These are phyloP conservation scores for Tetraselmis chui DNA, from an alignment of 139 green algal genomes.

Conservation along the genomic window DNA sequence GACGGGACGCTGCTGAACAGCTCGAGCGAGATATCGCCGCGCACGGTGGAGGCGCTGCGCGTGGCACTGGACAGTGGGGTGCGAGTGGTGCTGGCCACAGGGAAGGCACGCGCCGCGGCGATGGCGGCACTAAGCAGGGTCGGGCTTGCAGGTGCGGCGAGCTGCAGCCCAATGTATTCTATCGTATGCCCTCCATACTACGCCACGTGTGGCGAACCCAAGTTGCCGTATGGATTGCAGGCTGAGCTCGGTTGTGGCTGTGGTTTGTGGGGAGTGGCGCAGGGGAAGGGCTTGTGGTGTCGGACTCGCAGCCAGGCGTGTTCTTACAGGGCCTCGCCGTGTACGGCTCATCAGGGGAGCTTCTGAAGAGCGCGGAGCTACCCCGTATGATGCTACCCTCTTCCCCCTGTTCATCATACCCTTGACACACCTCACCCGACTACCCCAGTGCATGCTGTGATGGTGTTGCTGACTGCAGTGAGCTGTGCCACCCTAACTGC, in stretches of 20 bases:
- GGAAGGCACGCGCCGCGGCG: constrained; percentile 88
- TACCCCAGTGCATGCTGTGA: too few relatives aligned
- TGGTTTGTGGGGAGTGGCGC: too few relatives aligned
- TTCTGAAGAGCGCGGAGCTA: constrained; percentile 22
- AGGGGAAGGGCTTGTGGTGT: constrained; percentile 57
- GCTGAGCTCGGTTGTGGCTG: too few relatives aligned
- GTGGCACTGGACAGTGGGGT: constrained; percentile 55
- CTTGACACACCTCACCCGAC: too few relatives aligned
- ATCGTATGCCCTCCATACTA: too few relatives aligned
- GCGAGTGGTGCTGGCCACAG: constrained; percentile 79
- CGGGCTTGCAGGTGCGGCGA: constrained; percentile 46
- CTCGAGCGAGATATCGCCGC: constrained; percentile 43
- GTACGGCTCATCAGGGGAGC: constrained; percentile 40
- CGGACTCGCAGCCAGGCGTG: constrained; percentile 48
- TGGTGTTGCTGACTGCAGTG: too few relatives aligned
- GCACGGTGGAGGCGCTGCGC: constrained; percentile 53
- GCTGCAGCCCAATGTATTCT: too few relatives aligned
- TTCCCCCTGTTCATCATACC: too few relatives aligned
- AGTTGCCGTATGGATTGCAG: too few relatives aligned
- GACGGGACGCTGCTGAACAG: constrained; percentile 74
- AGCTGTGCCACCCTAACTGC: too few relatives aligned
- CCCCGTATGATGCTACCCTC: neutral
- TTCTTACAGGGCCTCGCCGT: constrained; percentile 82
- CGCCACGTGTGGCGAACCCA: too few relatives aligned
- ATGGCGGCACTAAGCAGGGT: constrained; percentile 44